phyloP scores from a whole-genome alignment of 495 filamentous ascomycete species.

The Xylaria venustula region DNA sequence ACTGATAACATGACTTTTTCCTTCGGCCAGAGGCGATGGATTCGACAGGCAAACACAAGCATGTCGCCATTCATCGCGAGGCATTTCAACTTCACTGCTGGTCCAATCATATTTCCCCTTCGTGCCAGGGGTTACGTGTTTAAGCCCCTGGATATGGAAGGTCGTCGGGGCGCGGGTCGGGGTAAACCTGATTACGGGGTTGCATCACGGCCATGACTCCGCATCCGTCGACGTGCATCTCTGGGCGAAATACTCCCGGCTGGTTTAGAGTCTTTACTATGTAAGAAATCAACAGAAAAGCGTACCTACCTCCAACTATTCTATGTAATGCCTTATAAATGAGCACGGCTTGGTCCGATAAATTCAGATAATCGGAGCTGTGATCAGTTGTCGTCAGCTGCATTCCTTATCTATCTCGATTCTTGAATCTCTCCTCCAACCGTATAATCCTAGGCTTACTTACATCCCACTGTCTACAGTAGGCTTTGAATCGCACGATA shows the following conservation, averaged over 20 bases:
- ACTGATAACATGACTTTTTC: background rate
- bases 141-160: slow-evolving; percentile 2
- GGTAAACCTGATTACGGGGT: slow-evolving; percentile 10
- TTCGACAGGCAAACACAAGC: background rate
- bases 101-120: background rate
- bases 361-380: no score
- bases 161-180: background rate
- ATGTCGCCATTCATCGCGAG: slow-evolving; percentile 8
- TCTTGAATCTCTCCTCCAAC: no score
- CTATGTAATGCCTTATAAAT: background rate
- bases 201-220: background rate
- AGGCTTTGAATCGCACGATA: no score
- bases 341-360: background rate
- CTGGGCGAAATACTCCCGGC: background rate
- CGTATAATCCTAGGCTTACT: no score
- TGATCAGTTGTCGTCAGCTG: no score
- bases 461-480: no score
- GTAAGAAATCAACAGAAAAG: background rate
- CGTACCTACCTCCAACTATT: background rate
- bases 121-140: slow-evolving; percentile 1
- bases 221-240: slow-evolving; percentile 1
- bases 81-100: background rate
- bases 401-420: no score
- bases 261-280: background rate
- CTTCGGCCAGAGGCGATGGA: background rate